Evolutionary conservation across 179 eudicot species (phyloP).

Genomic region (Corrigiola litoralis): DNA sequence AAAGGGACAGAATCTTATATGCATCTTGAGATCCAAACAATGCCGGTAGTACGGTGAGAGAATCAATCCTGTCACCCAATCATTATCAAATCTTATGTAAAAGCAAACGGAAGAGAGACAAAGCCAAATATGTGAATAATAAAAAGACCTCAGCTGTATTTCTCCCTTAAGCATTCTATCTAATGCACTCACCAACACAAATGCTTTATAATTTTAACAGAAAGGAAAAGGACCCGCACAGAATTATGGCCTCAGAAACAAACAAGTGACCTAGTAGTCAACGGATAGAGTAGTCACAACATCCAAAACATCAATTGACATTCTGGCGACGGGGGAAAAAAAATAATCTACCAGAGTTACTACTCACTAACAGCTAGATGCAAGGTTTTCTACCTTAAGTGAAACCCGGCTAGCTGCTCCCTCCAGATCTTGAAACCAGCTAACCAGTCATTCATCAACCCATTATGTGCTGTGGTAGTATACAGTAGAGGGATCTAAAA

Average conservation of each 20-base stretch:
- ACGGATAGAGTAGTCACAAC: neutral
- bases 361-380: neutral
- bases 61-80: constrained; percentile 88
- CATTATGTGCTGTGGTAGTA: no score
- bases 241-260: no score
- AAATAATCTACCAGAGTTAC: no score
- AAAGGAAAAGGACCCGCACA: neutral
- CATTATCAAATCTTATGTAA: no score
- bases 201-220: neutral
- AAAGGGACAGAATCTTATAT: constrained; percentile 63
- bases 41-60: constrained; percentile 77
- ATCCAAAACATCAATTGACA: neutral
- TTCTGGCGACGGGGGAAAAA: neutral
- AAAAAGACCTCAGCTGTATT: neutral
- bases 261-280: neutral
- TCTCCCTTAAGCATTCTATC: neutral
- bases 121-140: constrained; percentile 3
- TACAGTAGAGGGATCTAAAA: neutral
- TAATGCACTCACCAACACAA: neutral
- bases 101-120: neutral
- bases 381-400: neutral
- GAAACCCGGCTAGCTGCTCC: neutral
- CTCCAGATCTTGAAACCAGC: neutral
- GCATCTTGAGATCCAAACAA: constrained; percentile 84
- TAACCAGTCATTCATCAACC: no score